These are phyloP conservation scores for Aechmea fasciata DNA, from an alignment of 176 grass and related monocot species.

Conservation along the genomic window DNA sequence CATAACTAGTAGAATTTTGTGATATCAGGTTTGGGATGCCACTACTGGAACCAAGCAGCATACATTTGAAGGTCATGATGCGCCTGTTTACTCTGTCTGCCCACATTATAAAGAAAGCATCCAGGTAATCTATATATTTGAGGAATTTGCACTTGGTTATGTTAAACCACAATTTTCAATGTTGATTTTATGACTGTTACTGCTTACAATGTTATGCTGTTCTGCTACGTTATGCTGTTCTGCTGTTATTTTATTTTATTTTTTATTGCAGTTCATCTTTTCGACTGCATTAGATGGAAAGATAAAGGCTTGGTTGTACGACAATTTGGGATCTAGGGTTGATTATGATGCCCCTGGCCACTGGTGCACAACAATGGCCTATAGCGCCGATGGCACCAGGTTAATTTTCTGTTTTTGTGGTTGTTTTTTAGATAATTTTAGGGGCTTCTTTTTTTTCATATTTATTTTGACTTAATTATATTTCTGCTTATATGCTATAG, in stretches of 20 bases:
- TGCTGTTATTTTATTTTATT: background rate
- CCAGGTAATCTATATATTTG: slow-evolving; percentile 22
- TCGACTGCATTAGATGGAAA: slow-evolving; percentile 27
- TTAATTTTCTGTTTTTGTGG: background rate
- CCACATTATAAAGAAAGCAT: slow-evolving; percentile 21
- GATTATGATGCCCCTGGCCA: slow-evolving; percentile 20
- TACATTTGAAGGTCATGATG: slow-evolving; percentile 17
- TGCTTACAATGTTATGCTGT: background rate
- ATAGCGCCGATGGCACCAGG: slow-evolving; percentile 28
- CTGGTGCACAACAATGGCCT: slow-evolving; percentile 23
- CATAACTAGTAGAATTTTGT: slow-evolving; percentile 11
- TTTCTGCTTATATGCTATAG: slow-evolving; percentile 3
- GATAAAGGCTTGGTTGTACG: slow-evolving; percentile 35
- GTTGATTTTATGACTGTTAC: background rate
- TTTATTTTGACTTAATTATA: background rate
- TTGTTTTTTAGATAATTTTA: background rate
- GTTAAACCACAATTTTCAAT: background rate
- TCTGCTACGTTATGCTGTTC: background rate
- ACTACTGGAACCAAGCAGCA: slow-evolving; percentile 7
- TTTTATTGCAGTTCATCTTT: slow-evolving; percentile 26
- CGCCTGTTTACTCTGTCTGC: slow-evolving; percentile 23
- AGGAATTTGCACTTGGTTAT: background rate
- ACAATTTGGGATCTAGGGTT: slow-evolving; percentile 16
- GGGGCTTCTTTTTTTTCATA: background rate
- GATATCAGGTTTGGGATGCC: slow-evolving; percentile 26